Evolutionary conservation across 805 yeast species (phyloP).

Genomic region (Wickerhamiella dianesei): DNA sequence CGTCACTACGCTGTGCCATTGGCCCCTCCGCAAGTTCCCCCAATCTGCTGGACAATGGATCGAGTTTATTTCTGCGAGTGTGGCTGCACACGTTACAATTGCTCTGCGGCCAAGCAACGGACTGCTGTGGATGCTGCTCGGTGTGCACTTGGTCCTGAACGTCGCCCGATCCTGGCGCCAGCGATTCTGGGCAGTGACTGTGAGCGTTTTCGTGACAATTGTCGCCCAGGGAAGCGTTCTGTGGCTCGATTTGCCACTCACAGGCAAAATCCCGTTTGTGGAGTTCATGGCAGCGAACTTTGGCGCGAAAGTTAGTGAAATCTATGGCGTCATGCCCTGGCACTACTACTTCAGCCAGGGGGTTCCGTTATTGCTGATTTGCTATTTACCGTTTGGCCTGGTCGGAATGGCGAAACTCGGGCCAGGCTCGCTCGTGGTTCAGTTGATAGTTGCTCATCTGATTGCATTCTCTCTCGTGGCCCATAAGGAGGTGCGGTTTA

Average conservation of each 20-base stretch:
- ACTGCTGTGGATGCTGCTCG: conserved; percentile 59
- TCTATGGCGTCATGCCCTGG: conserved; percentile 72
- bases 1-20: conserved; percentile 46
- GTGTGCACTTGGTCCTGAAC: conserved; percentile 23
- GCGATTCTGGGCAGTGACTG: not conserved
- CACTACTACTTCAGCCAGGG: conserved; percentile 77
- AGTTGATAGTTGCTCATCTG: conserved; percentile 32
- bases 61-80: conserved; percentile 29
- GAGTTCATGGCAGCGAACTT: conserved; percentile 11
- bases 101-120: conserved; percentile 76
- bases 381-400: conserved; percentile 39
- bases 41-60: not conserved
- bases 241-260: conserved; percentile 5
- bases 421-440: conserved; percentile 20
- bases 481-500: conserved; percentile 86
- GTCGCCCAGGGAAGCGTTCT: conserved; percentile 4
- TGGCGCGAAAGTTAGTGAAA: conserved; percentile 11
- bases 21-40: conserved; percentile 36
- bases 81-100: conserved; percentile 48
- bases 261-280: conserved; percentile 5
- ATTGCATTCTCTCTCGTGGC: conserved; percentile 46
- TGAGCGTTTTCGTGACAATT: conserved; percentile 2
- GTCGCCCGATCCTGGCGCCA: not conserved
- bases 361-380: conserved; percentile 59
- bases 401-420: conserved; percentile 6